Percentiles rank a stretch among this genome's conserved stretches.
phyloP scores from a whole-genome alignment of 2,329 filamentous ascomycete species.

The Cytospora paraplurivora region DNA sequence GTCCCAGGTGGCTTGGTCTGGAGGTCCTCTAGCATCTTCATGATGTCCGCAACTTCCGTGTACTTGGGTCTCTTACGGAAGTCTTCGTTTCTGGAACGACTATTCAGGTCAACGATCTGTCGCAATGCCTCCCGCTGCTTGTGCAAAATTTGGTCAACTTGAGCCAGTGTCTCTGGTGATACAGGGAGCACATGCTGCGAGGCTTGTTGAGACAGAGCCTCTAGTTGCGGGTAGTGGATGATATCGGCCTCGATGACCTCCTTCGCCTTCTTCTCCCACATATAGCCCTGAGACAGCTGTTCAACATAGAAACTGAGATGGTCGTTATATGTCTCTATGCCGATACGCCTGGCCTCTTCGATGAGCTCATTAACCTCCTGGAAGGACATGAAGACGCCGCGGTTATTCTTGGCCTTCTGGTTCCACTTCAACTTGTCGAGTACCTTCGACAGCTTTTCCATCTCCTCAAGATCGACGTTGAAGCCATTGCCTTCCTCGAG shows the following conservation, averaged over 20 bases:
- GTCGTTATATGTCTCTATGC: constrained; percentile 78
- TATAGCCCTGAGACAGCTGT: constrained; percentile 73
- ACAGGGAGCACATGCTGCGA: constrained; percentile 72
- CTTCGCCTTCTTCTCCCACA: constrained; percentile 91
- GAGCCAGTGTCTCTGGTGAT: constrained; percentile 73
- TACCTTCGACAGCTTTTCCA: constrained; percentile 77
- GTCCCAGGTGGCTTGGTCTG: constrained; percentile 93
- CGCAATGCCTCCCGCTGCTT: constrained; percentile 95
- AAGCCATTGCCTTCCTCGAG: constrained; percentile 88
- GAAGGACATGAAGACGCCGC: constrained; percentile 68
- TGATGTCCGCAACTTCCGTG: constrained; percentile 84
- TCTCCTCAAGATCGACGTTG: constrained; percentile 87
- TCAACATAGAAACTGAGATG: constrained; percentile 76
- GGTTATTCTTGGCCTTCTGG: constrained; percentile 68
- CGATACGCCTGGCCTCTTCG: constrained; percentile 73
- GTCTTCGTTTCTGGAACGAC: constrained; percentile 74
- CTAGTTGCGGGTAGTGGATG: constrained; percentile 92
- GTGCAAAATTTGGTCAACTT: constrained; percentile 88
- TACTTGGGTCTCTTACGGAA: constrained; percentile 83
- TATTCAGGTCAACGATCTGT: constrained; percentile 79
- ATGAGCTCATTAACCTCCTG: constrained; percentile 80
- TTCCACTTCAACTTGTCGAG: constrained; percentile 90
- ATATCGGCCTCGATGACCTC: constrained; percentile 91
- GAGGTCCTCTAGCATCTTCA: constrained; percentile 82
- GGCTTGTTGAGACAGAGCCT: constrained; percentile 85